These are phyloP conservation scores for Zanthoxylum bungeanum DNA, from an alignment of 345 rosid genomes.

Conservation along the genomic window DNA sequence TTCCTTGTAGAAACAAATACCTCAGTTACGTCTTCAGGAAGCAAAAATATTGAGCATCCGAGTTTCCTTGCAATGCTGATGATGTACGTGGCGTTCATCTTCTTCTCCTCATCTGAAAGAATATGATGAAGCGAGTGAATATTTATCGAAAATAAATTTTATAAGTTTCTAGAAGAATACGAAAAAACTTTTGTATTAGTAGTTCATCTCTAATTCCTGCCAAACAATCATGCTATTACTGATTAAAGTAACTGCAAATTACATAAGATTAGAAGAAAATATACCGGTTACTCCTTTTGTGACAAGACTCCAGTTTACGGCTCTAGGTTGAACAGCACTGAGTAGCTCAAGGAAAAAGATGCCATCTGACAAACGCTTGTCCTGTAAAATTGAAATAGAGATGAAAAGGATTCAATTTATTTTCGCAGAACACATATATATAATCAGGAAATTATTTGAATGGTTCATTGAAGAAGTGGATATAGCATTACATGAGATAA, in stretches of 20 bases:
- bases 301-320: slow-evolving; percentile 93
- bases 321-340: slow-evolving; percentile 86
- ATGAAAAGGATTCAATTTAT: neutral
- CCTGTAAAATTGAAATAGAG: slow-evolving; percentile 43
- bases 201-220: no score
- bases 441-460: neutral
- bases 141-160: no score
- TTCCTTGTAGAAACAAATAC: slow-evolving; percentile 24
- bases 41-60: slow-evolving; percentile 93
- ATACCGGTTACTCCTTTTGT: slow-evolving; percentile 84
- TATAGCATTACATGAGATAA: neutral
- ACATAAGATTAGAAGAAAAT: neutral
- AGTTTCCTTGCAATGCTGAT: slow-evolving; percentile 94
- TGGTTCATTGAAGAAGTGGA: neutral
- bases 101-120: slow-evolving; percentile 78
- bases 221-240: neutral
- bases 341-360: slow-evolving; percentile 88
- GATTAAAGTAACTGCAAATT: neutral
- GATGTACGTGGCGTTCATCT: slow-evolving; percentile 94
- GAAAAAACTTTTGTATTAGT: no score
- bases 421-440: neutral
- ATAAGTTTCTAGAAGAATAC: no score
- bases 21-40: slow-evolving; percentile 95
- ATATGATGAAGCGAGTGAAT: no score
- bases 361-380: slow-evolving; percentile 80